Evolutionary conservation across 192 early-diverging fungal species (phyloP).

Genomic region (Rhizophagus clarus): DNA sequence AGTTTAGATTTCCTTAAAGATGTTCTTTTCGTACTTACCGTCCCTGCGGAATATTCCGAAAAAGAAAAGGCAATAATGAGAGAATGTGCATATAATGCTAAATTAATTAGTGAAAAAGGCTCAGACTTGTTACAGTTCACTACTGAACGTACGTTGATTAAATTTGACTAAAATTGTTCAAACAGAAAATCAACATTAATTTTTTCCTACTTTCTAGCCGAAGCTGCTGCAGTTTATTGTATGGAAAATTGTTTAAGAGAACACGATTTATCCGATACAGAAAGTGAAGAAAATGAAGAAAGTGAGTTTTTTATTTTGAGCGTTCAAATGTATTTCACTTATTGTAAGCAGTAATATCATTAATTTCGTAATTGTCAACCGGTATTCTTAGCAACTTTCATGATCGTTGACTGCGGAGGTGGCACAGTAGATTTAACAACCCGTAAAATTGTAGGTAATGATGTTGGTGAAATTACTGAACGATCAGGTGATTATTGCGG

Average conservation of each 20-base stretch:
- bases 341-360: no score
- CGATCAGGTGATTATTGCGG: slow-evolving; percentile 53
- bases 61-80: slow-evolving; percentile 13
- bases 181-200: no score
- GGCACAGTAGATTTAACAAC: slow-evolving; percentile 45
- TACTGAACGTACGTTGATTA: slow-evolving; percentile 14
- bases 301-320: no score
- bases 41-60: slow-evolving; percentile 5
- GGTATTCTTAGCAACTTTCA: slow-evolving; percentile 16
- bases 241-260: neutral
- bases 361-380: no score
- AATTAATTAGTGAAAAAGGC: neutral
- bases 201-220: neutral
- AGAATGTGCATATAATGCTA: slow-evolving; percentile 1
- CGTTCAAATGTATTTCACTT: no score
- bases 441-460: neutral
- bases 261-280: neutral
- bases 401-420: slow-evolving; percentile 48
- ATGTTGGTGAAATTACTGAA: slow-evolving; percentile 50
- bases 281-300: neutral
- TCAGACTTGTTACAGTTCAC: neutral
- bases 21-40: neutral
- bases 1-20: neutral
- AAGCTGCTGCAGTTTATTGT: slow-evolving; percentile 20
- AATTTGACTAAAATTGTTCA: no score